Percentiles rank a stretch among this genome's conserved stretches.
phyloP scores from a whole-genome alignment of 1,284 basidiomycete genomes.

The Malassezia yamatoensis region DNA sequence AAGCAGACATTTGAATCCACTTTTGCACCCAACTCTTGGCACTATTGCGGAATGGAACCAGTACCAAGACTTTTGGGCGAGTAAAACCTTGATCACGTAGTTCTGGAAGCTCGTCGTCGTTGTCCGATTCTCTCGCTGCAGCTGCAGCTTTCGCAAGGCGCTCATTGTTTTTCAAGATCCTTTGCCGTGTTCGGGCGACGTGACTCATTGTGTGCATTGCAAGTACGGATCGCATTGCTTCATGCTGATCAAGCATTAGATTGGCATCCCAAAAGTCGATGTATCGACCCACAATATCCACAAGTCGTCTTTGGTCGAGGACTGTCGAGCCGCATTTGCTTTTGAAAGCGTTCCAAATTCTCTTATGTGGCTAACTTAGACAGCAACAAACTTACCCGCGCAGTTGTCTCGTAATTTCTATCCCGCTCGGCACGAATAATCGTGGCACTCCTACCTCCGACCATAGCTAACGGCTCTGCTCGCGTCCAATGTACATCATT shows the following conservation, averaged over 20 bases:
- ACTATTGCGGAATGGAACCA: slow-evolving; percentile 82
- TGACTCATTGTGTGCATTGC: slow-evolving; percentile 41
- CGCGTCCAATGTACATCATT: slow-evolving; percentile 19
- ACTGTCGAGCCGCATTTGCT: slow-evolving; percentile 2
- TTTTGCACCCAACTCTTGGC: slow-evolving; percentile 62
- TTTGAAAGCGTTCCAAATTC: slow-evolving; percentile 10
- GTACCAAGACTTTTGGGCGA: slow-evolving; percentile 79
- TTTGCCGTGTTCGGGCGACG: slow-evolving; percentile 67
- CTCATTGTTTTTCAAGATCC: slow-evolving; percentile 89
- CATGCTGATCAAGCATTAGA: slow-evolving; percentile 20
- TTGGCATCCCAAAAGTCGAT: slow-evolving; percentile 32
- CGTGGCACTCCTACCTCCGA: slow-evolving; percentile 12
- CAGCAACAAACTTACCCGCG: not conserved
- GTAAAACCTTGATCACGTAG: slow-evolving; percentile 88
- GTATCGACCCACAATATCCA: slow-evolving; percentile 26
- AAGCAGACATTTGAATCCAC: slow-evolving; percentile 25
- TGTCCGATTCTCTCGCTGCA: slow-evolving; percentile 20
- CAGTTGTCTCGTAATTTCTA: not conserved
- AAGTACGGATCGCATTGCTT: slow-evolving; percentile 20
- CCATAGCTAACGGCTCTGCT: slow-evolving; percentile 13
- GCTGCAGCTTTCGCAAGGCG: slow-evolving; percentile 56
- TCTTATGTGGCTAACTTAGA: slow-evolving; percentile 6
- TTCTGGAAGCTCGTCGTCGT: slow-evolving; percentile 22
- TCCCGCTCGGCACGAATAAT: not conserved
- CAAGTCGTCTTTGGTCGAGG: slow-evolving; percentile 22